These are phyloP conservation scores for Conidiobolus incongruus DNA, from an alignment of 371 early-diverging fungal species.

Conservation along the genomic window DNA sequence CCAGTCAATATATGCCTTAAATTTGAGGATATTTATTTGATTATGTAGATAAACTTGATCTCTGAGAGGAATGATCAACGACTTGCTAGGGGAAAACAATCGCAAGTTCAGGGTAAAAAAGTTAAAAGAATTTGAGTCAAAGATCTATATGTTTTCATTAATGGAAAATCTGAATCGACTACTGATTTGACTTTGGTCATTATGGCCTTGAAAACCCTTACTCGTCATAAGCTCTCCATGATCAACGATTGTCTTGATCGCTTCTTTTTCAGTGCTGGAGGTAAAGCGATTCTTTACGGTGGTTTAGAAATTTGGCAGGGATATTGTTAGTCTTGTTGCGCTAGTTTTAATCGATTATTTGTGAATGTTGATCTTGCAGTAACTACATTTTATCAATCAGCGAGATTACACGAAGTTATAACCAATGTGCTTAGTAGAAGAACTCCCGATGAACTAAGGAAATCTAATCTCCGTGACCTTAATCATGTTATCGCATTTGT, in stretches of 20 bases:
- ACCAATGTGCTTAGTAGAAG: constrained; percentile 32
- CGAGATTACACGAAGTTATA: constrained; percentile 29
- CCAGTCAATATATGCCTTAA: too few species aligned
- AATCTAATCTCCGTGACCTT: constrained; percentile 27
- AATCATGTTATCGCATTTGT: constrained; percentile 35
- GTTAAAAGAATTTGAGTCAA: too few species aligned
- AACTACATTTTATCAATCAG: constrained; percentile 58
- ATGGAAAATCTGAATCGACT: too few species aligned
- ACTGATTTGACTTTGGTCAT: too few species aligned
- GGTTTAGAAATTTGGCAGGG: constrained; percentile 86
- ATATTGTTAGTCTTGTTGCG: constrained; percentile 61
- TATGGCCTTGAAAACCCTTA: constrained; percentile 53
- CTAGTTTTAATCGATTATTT: constrained; percentile 33
- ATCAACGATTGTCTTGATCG: constrained; percentile 50
- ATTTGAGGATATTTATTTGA: too few species aligned
- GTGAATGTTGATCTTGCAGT: constrained; percentile 73
- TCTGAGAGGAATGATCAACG: too few species aligned
- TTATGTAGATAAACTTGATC: too few species aligned
- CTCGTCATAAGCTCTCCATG: constrained; percentile 48
- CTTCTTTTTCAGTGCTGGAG: constrained; percentile 62
- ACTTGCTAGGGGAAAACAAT: too few species aligned
- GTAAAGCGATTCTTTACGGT: constrained; percentile 24
- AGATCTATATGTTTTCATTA: too few species aligned
- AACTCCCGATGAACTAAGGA: constrained; percentile 27
- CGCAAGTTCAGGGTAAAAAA: too few species aligned